Evolutionary conservation across 352 stramenopile genomes (phyloP), one percentile per base, ranked within the genome.

Genomic region (Saprolegnia diclina): DNA sequence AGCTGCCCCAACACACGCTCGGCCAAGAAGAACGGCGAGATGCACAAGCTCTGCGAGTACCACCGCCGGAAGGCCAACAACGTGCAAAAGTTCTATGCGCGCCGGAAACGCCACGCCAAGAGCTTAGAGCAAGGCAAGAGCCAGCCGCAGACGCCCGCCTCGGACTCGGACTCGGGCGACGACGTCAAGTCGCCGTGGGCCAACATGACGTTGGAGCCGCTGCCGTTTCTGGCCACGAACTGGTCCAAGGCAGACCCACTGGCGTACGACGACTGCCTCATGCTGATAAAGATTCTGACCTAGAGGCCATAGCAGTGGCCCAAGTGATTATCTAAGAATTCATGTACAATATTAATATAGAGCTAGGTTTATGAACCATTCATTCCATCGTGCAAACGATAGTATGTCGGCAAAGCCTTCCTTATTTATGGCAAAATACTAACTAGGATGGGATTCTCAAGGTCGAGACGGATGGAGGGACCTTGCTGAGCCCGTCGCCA

Each of bases 11-110:
- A 80, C 48, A 57, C 77, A 40, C 82, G 82, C 53, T 82, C 79
- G 1, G 61, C 79, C 69, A 90, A 90, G 73, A 85, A 82, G 65
- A 90, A 80, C 50, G 82, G 82, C 37, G 76, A 80, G 21, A 65
- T 90, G 38, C 52, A 59, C 32, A 59, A 59, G 7, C 32, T 59
- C 16, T 59, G 52, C 7, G 52, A 59, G 32, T 59, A 59, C 52
- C 52, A 59, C 52, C 52, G 52, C 11, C 52, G 52, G 2, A 59
- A 59, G 7, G 52, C 52, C 24, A 59, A 59, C 52, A 59, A 59
- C 19, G 52, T 59, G 35, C 52, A 59, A 59, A 59, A 59, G 52
- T 59, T 21, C 35, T 59, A 59, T 9, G 52, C 52, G 35, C 52
- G 52, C 11, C 52, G 52, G 1, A 59, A 59, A 24, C 52, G 52